phyloP scores from a whole-genome alignment of 2,329 filamentous ascomycete species.

The Capronia americana region DNA sequence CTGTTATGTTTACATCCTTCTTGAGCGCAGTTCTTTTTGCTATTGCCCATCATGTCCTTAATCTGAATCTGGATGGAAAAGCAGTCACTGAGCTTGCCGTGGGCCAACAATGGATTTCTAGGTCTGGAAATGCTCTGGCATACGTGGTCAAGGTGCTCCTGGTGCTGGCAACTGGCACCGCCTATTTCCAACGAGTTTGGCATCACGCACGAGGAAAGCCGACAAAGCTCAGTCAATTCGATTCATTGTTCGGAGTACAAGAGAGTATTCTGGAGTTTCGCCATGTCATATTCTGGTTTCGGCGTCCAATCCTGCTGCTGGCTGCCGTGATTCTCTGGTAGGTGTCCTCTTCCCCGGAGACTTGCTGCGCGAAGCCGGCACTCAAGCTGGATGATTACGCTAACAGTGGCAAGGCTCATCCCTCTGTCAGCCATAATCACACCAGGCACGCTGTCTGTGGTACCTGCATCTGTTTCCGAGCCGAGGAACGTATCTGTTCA shows the following conservation, averaged over 20 bases:
- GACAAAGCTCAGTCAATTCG: conserved; percentile 16
- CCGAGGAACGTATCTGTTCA: conserved; percentile 46
- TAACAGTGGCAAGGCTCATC: conserved; percentile 19
- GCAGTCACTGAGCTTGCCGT: conserved; percentile 27
- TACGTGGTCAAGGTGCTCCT: conserved; percentile 19
- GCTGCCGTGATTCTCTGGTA: conserved; percentile 7
- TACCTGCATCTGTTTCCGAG: conserved; percentile 48
- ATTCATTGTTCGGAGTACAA: conserved; percentile 16
- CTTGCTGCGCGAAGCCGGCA: neutral
- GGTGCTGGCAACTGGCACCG: conserved; percentile 7
- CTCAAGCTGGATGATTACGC: conserved; percentile 16
- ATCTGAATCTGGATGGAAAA: conserved; percentile 17
- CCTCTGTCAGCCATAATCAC: conserved; percentile 21
- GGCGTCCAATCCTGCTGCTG: conserved; percentile 6
- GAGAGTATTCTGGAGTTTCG: conserved; percentile 16
- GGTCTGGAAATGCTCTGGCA: conserved; percentile 18
- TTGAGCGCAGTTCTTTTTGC: conserved; percentile 45
- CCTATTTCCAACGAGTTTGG: conserved; percentile 40
- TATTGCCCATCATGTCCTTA: conserved; percentile 14
- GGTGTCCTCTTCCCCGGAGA: neutral
- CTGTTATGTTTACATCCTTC: conserved; percentile 20
- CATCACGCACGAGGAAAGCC: conserved; percentile 1
- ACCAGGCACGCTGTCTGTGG: conserved; percentile 23
- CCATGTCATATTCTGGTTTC: conserved; percentile 10
- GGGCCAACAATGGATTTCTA: conserved; percentile 18